phyloP scores from a whole-genome alignment of 2,329 filamentous ascomycete genomes.

The Aspergillus niger region DNA sequence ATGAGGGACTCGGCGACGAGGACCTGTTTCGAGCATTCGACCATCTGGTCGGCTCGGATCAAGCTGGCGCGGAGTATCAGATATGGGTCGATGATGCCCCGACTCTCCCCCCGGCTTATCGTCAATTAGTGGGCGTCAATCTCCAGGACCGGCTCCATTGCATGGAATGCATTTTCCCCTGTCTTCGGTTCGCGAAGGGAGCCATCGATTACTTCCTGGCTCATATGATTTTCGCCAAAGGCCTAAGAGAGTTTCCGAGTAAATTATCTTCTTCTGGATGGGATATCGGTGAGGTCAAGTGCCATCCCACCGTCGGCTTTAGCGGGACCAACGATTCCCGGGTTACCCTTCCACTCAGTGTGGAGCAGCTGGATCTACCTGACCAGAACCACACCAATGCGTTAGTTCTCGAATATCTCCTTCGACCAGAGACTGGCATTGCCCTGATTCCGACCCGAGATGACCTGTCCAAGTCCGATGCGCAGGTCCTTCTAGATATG shows the following conservation, averaged over 20 bases:
- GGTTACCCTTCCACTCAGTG: constrained; percentile 57
- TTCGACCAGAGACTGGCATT: constrained; percentile 54
- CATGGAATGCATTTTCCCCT: constrained; percentile 52
- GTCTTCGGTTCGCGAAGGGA: constrained; percentile 54
- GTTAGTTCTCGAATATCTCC: constrained; percentile 61
- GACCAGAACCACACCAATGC: constrained; percentile 67
- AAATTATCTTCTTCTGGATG: constrained; percentile 69
- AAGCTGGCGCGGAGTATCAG: constrained; percentile 53
- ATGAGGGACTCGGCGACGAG: constrained; percentile 55
- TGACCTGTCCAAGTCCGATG: constrained; percentile 15
- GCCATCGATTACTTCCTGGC: constrained; percentile 66
- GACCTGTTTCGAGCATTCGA: constrained; percentile 54
- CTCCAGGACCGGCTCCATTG: constrained; percentile 58
- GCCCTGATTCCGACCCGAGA: constrained; percentile 16
- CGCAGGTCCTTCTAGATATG: constrained; percentile 49
- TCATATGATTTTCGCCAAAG: constrained; percentile 61
- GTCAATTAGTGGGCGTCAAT: constrained; percentile 57
- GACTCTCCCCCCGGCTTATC: constrained; percentile 41
- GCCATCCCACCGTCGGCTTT: constrained; percentile 63
- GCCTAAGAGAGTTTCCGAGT: constrained; percentile 62
- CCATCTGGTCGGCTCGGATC: constrained; percentile 54
- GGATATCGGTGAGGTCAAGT: constrained; percentile 57
- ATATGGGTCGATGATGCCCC: constrained; percentile 34
- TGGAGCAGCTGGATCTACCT: constrained; percentile 59
- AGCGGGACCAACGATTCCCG: constrained; percentile 69